phyloP scores from a whole-genome alignment of 805 yeast species.

The Ogataea pignaliae region DNA sequence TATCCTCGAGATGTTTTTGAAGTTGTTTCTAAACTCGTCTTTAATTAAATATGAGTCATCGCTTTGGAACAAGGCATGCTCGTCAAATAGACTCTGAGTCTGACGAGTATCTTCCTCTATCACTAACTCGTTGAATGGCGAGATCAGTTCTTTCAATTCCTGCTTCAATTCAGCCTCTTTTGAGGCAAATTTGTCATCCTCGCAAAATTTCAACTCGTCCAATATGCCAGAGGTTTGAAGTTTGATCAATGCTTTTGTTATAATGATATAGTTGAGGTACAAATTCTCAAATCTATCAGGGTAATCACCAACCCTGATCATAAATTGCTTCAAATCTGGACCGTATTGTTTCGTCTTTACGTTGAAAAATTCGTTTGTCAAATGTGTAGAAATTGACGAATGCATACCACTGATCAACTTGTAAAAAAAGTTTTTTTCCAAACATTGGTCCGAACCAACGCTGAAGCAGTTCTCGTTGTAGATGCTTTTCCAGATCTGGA shows the following conservation, averaged over 20 bases:
- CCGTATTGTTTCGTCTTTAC: constrained; percentile 71
- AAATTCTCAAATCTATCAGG: constrained; percentile 87
- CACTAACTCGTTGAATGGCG: constrained; percentile 25
- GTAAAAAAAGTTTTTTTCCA: constrained; percentile 86
- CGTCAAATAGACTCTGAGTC: constrained; percentile 36
- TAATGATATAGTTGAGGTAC: constrained; percentile 87
- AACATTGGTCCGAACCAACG: constrained; percentile 47
- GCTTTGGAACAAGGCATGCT: constrained; percentile 42
- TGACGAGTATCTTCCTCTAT: constrained; percentile 6
- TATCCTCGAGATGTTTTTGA: constrained; percentile 82
- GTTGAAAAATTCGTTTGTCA: constrained; percentile 77
- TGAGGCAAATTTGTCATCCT: constrained; percentile 21
- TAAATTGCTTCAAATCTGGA: constrained; percentile 76
- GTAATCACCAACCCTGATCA: constrained; percentile 84
- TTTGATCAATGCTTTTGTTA: constrained; percentile 76
- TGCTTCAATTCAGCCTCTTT: constrained; percentile 25
- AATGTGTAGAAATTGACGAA: constrained; percentile 89
- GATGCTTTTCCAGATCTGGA: constrained; percentile 88
- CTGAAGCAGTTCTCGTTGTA: constrained; percentile 86
- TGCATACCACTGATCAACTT: constrained; percentile 90
- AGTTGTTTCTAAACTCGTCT: constrained; percentile 80
- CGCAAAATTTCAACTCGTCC: constrained; percentile 25
- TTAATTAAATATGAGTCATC: constrained; percentile 54
- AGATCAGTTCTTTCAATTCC: constrained; percentile 29
- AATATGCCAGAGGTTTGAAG: constrained; percentile 29